Evolutionary conservation across 1,284 basidiomycete genomes (phyloP).

Genomic region (Cerioporus squamosus): DNA sequence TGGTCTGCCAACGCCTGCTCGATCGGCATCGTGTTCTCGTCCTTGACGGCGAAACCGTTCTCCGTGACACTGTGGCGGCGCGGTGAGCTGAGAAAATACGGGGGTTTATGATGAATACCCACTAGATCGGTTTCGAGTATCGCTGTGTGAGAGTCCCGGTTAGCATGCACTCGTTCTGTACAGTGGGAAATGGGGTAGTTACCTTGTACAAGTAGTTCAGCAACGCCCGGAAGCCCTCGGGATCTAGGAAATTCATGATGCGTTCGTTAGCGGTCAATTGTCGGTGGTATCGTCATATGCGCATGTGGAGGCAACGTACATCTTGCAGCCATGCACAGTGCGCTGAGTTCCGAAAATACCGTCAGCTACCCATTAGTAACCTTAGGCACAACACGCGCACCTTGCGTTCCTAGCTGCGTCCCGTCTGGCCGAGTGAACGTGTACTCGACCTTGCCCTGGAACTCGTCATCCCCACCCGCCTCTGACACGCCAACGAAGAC

Average conservation of each 20-base stretch:
- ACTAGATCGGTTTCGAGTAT: conserved; percentile 73
- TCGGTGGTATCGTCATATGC: background rate
- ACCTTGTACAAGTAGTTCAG: conserved; percentile 71
- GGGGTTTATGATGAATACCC: conserved; percentile 17
- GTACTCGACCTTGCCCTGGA: conserved; percentile 65
- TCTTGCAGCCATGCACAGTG: conserved; percentile 68
- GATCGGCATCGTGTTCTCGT: conserved; percentile 57
- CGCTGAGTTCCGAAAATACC: conserved; percentile 37
- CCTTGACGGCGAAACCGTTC: conserved; percentile 76
- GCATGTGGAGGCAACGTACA: conserved; percentile 40
- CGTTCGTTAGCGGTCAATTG: conserved; percentile 12
- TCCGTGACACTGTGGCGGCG: conserved; percentile 57
- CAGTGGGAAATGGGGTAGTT: conserved; percentile 7
- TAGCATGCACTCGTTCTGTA: background rate
- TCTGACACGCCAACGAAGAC: conserved; percentile 44
- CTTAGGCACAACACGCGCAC: conserved; percentile 36
- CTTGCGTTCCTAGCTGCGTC: conserved; percentile 69
- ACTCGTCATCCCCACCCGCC: conserved; percentile 66
- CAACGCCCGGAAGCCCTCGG: conserved; percentile 63
- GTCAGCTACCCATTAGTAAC: too few relatives aligned
- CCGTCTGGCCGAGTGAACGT: conserved; percentile 69
- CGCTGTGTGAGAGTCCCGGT: conserved; percentile 41
- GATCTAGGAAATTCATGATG: conserved; percentile 43
- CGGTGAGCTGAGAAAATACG: background rate
- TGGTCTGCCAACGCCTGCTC: conserved; percentile 65